A percentile compares a stretch with the other conserved stretches of the same genome.
Evolutionary conservation across 2,329 filamentous ascomycete genomes (phyloP).

Genomic region (Curvularia verruculosa): DNA sequence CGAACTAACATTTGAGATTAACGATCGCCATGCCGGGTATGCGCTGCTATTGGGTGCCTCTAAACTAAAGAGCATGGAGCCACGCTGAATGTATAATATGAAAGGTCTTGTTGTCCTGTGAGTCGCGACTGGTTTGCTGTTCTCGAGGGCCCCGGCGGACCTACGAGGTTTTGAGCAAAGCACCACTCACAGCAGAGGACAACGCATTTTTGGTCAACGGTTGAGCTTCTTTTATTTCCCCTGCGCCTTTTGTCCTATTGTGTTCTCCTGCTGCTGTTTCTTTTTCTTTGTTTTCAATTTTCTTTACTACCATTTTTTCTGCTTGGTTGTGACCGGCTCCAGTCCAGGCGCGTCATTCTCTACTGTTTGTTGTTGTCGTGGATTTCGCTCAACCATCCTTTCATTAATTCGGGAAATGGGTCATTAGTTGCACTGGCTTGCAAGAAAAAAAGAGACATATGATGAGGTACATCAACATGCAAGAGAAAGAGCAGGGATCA

Average conservation of each 20-base stretch:
- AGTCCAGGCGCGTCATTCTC: constrained; percentile 12
- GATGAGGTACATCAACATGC: constrained; percentile 27
- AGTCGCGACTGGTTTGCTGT: constrained; percentile 26
- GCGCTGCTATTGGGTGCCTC: constrained; percentile 29
- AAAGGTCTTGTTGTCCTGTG: constrained; percentile 27
- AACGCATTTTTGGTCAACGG: constrained; percentile 18
- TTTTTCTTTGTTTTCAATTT: constrained; percentile 6
- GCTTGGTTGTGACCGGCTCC: constrained; percentile 6
- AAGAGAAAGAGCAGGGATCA: constrained; percentile 23
- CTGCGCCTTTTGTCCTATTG: constrained; percentile 9
- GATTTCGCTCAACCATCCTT: constrained; percentile 7
- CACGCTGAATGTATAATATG: constrained; percentile 29
- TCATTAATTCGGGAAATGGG: constrained; percentile 20
- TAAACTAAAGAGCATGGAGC: background rate
- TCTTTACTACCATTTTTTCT: constrained; percentile 16
- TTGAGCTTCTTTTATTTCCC: constrained; percentile 10
- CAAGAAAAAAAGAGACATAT: constrained; percentile 24
- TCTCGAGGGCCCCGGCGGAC: constrained; percentile 26
- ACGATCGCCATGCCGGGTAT: constrained; percentile 22
- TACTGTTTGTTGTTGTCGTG: background rate
- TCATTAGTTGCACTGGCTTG: constrained; percentile 38
- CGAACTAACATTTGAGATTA: constrained; percentile 26
- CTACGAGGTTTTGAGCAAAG: constrained; percentile 24
- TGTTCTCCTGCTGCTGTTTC: constrained; percentile 7
- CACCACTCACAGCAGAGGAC: constrained; percentile 16